These are phyloP conservation scores for Sindora glabra DNA, from an alignment of 306 rosid genomes.

Conservation along the genomic window DNA sequence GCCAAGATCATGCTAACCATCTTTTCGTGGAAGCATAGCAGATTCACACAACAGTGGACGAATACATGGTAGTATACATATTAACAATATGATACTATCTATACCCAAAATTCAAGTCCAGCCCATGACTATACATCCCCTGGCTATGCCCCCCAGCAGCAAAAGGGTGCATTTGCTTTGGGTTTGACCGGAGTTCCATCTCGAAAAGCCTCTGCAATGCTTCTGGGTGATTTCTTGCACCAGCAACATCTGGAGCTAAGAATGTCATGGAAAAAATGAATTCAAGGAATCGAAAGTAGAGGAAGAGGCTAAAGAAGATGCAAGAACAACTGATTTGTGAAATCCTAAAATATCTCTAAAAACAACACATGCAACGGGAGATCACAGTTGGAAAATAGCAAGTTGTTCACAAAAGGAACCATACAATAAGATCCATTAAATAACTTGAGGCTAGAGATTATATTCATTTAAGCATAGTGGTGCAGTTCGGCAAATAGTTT, in stretches of 20 bases:
- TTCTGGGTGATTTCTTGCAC: constrained; percentile 74
- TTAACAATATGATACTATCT: constrained; percentile 45
- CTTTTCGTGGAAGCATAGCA: constrained; percentile 23
- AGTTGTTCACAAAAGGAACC: too few relatives aligned
- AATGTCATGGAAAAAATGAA: not conserved
- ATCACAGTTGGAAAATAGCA: too few relatives aligned
- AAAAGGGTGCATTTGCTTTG: constrained; percentile 36
- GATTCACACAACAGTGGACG: constrained; percentile 17
- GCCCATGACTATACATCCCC: constrained; percentile 58
- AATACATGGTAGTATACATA: constrained; percentile 40
- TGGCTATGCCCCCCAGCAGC: constrained; percentile 40
- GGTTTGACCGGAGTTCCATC: constrained; percentile 73
- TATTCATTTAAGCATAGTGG: not conserved
- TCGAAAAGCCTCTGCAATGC: constrained; percentile 76
- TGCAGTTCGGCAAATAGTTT: not conserved
- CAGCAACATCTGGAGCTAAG: constrained; percentile 50
- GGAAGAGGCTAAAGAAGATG: not conserved
- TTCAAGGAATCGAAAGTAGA: constrained; percentile 6
- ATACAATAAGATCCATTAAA: too few relatives aligned
- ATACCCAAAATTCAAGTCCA: constrained; percentile 79
- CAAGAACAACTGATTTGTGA: too few relatives aligned
- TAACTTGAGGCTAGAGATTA: too few relatives aligned
- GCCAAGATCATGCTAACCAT: constrained; percentile 21
- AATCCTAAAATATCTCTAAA: too few relatives aligned
- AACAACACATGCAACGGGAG: too few relatives aligned